Conservation (phyloP, 139 green algal genomes). For the Astrephomene gubernaculifera region DNA sequence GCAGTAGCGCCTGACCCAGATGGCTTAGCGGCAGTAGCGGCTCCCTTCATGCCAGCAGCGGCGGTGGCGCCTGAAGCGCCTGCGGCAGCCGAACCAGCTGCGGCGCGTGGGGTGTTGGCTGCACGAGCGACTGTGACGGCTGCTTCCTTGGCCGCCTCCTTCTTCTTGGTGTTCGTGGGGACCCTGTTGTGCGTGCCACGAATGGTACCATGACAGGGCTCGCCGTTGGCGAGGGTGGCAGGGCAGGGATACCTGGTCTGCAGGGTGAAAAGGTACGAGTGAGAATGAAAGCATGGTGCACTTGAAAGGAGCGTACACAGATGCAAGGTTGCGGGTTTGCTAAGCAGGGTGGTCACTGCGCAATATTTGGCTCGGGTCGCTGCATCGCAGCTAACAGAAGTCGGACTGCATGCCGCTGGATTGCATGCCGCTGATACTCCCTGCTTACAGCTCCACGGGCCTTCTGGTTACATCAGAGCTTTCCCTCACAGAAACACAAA, state of each 20-base stretch:
- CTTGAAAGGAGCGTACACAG: background rate
- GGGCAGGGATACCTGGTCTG: slow-evolving; percentile 5
- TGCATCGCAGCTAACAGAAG: background rate
- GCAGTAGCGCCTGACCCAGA: background rate
- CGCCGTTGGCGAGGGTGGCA: background rate
- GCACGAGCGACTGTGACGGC: background rate
- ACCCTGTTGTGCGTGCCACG: background rate
- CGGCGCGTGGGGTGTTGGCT: background rate
- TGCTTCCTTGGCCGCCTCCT: background rate
- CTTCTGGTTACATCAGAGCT: background rate
- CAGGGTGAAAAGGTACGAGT: background rate
- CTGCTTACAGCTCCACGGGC: background rate
- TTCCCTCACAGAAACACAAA: background rate
- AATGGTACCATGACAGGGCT: background rate
- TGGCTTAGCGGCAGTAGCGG: background rate
- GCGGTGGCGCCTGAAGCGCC: background rate
- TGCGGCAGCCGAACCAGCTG: background rate
- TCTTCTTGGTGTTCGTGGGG: background rate
- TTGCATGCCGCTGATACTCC: background rate
- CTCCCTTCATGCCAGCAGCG: background rate
- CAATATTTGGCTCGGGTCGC: background rate
- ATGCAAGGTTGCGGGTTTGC: background rate
- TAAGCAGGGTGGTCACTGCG: background rate
- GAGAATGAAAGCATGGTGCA: background rate
- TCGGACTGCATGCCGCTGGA: no score